Percentiles rank a stretch among this genome's conserved stretches.
Evolutionary conservation across 139 green algal genomes (phyloP).

Genomic region (Chlorella sp.): DNA sequence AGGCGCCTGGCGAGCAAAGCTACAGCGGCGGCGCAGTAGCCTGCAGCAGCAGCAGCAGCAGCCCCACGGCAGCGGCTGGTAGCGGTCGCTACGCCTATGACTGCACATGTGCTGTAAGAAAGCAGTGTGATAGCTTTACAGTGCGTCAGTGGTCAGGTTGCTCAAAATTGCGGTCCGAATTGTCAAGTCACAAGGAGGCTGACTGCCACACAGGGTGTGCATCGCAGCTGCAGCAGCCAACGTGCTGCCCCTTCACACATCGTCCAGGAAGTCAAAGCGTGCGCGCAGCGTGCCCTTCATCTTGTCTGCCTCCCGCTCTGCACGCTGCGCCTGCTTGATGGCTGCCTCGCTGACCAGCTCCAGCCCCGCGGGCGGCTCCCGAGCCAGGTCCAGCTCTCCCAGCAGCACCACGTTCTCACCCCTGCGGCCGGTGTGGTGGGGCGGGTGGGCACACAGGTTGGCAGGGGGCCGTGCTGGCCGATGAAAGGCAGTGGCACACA

Average conservation of each 20-base stretch:
- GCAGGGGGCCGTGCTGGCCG: too few relatives aligned
- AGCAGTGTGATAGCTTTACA: too few relatives aligned
- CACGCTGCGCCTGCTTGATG: constrained; percentile 76
- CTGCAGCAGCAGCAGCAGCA: background rate
- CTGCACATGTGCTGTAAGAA: too few relatives aligned
- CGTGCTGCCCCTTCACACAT: background rate
- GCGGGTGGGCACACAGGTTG: too few relatives aligned
- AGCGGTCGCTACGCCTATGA: too few relatives aligned
- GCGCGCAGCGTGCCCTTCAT: constrained; percentile 75
- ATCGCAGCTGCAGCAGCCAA: too few relatives aligned
- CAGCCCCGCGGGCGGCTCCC: constrained; percentile 61
- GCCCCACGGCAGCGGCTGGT: background rate
- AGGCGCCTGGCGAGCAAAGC: background rate
- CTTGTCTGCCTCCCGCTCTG: constrained; percentile 75
- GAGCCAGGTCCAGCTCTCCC: constrained; percentile 69
- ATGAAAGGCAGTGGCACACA: too few relatives aligned
- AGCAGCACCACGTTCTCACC: constrained; percentile 90
- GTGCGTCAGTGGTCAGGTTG: too few relatives aligned
- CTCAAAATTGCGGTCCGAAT: too few relatives aligned
- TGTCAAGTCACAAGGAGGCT: too few relatives aligned
- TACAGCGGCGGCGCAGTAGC: background rate
- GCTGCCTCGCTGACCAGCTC: constrained; percentile 56
- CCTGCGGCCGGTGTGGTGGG: constrained; percentile 16
- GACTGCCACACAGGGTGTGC: too few relatives aligned
- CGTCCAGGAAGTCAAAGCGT: constrained; percentile 83